A percentile compares a stretch with the other conserved stretches of the same genome.
These are phyloP conservation scores for Apophysomyces trapeziformis DNA, from an alignment of 371 early-diverging fungal genomes.

Conservation along the genomic window DNA sequence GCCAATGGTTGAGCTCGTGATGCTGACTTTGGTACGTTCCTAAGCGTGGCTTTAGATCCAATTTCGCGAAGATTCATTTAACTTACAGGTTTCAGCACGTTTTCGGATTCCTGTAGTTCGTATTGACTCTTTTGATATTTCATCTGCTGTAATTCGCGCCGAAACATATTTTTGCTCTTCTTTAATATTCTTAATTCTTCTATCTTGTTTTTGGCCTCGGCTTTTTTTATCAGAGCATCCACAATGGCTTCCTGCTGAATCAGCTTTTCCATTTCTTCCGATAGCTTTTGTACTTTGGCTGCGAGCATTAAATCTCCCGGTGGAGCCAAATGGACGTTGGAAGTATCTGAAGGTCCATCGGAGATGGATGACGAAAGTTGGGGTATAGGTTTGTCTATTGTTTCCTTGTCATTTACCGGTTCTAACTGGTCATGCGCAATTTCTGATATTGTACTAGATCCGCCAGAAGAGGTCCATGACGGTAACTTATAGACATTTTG, in stretches of 20 bases:
- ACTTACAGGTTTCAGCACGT: conserved; percentile 68
- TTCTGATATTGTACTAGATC: conserved; percentile 36
- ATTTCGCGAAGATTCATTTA: not conserved
- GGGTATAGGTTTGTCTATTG: not conserved
- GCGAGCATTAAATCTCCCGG: conserved; percentile 74
- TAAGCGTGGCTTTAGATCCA: conserved; percentile 16
- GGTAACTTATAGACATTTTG: conserved; percentile 37
- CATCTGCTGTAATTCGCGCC: conserved; percentile 64
- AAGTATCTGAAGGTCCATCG: conserved; percentile 10
- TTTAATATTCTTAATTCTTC: conserved; percentile 67
- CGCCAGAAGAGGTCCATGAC: conserved; percentile 44
- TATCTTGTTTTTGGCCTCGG: conserved; percentile 51
- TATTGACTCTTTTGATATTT: conserved; percentile 73
- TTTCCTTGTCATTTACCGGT: not conserved
- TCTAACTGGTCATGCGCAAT: conserved; percentile 41
- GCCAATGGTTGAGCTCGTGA: conserved; percentile 63
- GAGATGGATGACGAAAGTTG: not conserved
- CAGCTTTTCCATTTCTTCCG: conserved; percentile 60
- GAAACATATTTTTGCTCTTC: conserved; percentile 60
- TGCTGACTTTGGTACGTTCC: conserved; percentile 64
- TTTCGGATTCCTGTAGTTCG: conserved; percentile 67
- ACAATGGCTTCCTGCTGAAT: conserved; percentile 73
- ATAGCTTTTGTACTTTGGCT: conserved; percentile 52
- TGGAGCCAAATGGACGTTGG: conserved; percentile 62
- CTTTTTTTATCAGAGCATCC: conserved; percentile 64